Base-by-base conservation (phyloP, 2,329 filamentous ascomycete species). In the Trichoderma sp. region DNA sequence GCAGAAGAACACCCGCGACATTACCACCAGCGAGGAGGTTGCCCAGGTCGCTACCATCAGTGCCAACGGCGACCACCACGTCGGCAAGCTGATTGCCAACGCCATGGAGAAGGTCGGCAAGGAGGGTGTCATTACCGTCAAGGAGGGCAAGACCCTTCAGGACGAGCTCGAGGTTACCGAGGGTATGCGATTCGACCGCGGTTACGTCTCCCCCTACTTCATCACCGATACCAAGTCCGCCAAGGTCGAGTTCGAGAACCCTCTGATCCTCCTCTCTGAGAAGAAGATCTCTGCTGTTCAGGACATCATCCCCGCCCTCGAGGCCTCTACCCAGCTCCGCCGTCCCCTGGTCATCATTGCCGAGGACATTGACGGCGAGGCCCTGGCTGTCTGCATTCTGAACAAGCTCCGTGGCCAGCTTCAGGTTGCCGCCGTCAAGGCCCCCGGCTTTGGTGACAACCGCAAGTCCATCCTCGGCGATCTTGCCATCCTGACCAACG, bases 101-200 rank as follows among this genome's bases (percentile, higher is more conserved):
- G 96, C 96, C 76, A 99, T 99, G 96, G 96, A 99, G 89, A 97
- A 97, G 89, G 96, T 99, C 73, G 96, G 96, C 83, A 99, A 99
- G 89, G 96, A 99, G 87, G 96, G 96, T 87, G 96, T 99, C 79
- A 99, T 99, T 82, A 99, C 96, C 70, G 95, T 98, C 79, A 99
- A 99, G 91, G 96, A 99, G 88, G 96, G 96, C 81, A 99, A 98
- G 92, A 98, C 96, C 71, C 91, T 97, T 79, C 90, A 92, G 77
- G 96, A 99, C 76, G 96, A 99, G 89, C 91, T 99, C 68, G 96
- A 99, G 86, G 91, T 99, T 72, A 99, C 96, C 70, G 96, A 99
- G 91, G 96, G 96, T 81, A 99, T 99, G 96, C 94, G 96, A 83
- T 99, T 99, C 85, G 96, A 99, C 89, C 95, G 96, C 79, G 96